These are phyloP conservation scores for Annulohypoxylon stygium DNA, from an alignment of 495 filamentous ascomycete genomes.

Conservation along the genomic window DNA sequence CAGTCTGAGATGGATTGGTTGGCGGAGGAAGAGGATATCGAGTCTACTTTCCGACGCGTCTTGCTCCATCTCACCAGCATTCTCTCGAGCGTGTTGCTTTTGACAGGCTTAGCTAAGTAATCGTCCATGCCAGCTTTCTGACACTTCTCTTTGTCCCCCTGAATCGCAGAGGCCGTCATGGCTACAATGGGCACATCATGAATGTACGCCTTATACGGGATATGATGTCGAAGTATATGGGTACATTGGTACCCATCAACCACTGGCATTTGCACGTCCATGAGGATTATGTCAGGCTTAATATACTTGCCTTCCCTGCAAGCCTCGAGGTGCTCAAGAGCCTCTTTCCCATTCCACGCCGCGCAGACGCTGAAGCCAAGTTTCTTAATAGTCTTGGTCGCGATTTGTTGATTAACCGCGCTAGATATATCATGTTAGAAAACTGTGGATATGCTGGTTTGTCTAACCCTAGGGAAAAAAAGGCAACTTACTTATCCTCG, in stretches of 20 bases:
- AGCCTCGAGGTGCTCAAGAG: constrained; percentile 72
- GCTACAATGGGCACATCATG: constrained; percentile 78
- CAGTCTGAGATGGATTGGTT: constrained; percentile 46
- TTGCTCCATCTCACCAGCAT: constrained; percentile 67
- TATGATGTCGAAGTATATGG: constrained; percentile 73
- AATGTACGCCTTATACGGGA: constrained; percentile 66
- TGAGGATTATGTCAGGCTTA: constrained; percentile 82
- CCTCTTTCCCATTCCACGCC: constrained; percentile 81
- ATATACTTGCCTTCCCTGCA: constrained; percentile 55
- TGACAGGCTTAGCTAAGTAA: constrained; percentile 84
- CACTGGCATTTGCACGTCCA: constrained; percentile 90
- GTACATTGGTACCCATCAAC: constrained; percentile 85
- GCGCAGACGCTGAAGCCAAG: constrained; percentile 78
- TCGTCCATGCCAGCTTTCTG: constrained; percentile 84
- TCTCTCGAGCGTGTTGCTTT: constrained; percentile 73
- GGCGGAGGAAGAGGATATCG: constrained; percentile 32
- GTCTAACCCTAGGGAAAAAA: not conserved
- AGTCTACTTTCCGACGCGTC: constrained; percentile 35
- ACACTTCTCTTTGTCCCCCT: constrained; percentile 85
- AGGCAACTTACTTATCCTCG: constrained; percentile 75
- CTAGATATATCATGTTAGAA: constrained; percentile 49
- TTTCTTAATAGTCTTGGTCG: constrained; percentile 78
- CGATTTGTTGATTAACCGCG: constrained; percentile 82
- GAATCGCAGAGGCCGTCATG: constrained; percentile 85
- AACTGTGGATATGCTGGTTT: constrained; percentile 15